Conservation (phyloP, 768 basidiomycete species). For the Suillus ampliporus region DNA sequence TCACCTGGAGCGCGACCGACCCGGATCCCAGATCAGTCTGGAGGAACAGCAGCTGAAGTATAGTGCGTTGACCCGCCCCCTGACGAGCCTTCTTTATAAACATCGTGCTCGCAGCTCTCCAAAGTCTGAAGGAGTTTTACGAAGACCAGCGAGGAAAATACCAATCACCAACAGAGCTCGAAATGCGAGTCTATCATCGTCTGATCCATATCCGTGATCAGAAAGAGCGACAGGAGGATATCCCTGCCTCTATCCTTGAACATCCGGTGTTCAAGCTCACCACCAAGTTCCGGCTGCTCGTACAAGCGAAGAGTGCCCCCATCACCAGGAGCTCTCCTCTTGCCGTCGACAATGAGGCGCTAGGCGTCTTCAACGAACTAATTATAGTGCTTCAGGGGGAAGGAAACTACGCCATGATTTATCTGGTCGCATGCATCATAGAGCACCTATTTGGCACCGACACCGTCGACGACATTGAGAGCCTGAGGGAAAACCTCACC, state of each 20-base stretch:
- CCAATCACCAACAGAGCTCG: conserved; percentile 83
- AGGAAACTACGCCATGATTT: conserved; percentile 74
- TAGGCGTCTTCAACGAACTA: conserved; percentile 68
- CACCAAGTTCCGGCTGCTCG: conserved; percentile 78
- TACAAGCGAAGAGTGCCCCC: conserved; percentile 79
- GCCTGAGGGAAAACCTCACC: conserved; percentile 59
- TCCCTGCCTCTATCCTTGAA: conserved; percentile 67
- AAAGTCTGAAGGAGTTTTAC: conserved; percentile 92
- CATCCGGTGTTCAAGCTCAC: conserved; percentile 85
- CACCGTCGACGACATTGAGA: conserved; percentile 77
- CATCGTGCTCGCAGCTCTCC: conserved; percentile 66
- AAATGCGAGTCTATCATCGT: conserved; percentile 95
- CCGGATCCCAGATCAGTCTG: conserved; percentile 65
- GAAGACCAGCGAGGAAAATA: conserved; percentile 76
- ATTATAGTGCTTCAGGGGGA: conserved; percentile 67
- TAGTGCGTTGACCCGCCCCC: conserved; percentile 54
- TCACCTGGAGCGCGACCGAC: conserved; percentile 63
- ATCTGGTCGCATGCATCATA: conserved; percentile 87
- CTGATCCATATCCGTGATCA: conserved; percentile 91
- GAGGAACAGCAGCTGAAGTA: conserved; percentile 94
- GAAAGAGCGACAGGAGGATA: conserved; percentile 72
- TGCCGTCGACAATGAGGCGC: conserved; percentile 66
- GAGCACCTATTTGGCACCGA: conserved; percentile 86
- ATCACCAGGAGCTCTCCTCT: conserved; percentile 71
- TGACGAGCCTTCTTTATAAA: conserved; percentile 7